Percentiles rank a stretch among this genome's conserved stretches.
Evolutionary conservation across 768 basidiomycete species (phyloP).

Genomic region (Leccinum olivaceopallidum): DNA sequence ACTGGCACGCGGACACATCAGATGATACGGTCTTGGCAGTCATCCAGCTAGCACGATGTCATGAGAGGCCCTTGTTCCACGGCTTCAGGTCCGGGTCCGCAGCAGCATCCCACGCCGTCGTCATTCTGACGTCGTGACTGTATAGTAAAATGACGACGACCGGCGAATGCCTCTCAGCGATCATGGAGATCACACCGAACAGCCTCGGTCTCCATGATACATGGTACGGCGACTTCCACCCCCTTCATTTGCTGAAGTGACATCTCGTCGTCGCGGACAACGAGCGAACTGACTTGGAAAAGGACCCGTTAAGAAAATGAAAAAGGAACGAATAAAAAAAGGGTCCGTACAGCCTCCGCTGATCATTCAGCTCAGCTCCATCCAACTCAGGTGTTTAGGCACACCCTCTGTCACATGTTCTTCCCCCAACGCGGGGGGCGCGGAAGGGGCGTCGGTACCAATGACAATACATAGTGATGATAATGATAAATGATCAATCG

Average conservation of each 20-base stretch:
- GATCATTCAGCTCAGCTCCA: background rate
- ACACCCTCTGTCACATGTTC: background rate
- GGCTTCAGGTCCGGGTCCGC: background rate
- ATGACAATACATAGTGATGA: background rate
- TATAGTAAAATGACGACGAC: background rate
- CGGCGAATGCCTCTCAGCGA: background rate
- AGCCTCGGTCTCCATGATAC: background rate
- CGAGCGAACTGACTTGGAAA: background rate
- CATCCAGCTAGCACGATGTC: background rate
- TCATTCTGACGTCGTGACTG: background rate
- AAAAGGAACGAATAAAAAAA: background rate
- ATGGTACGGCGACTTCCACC: background rate
- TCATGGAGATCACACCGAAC: background rate
- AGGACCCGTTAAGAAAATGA: background rate
- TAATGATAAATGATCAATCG: background rate
- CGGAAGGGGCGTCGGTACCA: background rate
- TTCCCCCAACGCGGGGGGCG: background rate
- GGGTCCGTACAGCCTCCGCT: background rate
- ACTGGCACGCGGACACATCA: background rate
- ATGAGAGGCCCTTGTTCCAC: background rate
- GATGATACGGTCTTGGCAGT: background rate
- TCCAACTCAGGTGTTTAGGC: background rate
- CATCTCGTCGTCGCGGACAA: background rate
- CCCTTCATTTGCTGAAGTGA: background rate
- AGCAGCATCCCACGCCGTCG: background rate